Evolutionary conservation across 225 moss, liverwort and hornwort species (phyloP).

Genomic region (Neckera pumila): DNA sequence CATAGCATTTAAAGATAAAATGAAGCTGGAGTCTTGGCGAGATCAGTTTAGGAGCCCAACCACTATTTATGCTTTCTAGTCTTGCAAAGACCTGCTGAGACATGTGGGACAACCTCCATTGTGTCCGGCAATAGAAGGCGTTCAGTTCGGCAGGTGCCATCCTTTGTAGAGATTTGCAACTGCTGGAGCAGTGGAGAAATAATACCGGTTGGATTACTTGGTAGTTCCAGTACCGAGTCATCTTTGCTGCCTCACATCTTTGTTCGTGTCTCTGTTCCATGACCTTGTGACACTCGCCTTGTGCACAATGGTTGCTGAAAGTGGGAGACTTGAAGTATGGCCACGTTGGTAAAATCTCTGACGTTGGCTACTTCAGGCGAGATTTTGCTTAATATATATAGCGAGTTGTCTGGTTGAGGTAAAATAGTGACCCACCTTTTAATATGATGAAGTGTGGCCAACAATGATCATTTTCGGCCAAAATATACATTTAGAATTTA

Average conservation of each 20-base stretch:
- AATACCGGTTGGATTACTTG: conserved; percentile 1
- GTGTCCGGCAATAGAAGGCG: not conserved
- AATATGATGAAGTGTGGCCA: not conserved
- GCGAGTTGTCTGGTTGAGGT: too few species aligned
- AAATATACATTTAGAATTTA: not conserved
- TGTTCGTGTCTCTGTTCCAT: not conserved
- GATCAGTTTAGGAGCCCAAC: not conserved
- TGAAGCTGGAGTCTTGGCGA: not conserved
- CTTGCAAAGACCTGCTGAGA: conserved; percentile 1
- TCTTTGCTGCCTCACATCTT: not conserved
- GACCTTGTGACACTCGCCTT: not conserved
- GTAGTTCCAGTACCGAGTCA: not conserved
- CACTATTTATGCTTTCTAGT: not conserved
- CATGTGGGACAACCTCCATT: not conserved
- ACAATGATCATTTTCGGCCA: not conserved
- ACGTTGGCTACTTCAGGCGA: not conserved
- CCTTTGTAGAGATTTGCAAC: conserved; percentile 5
- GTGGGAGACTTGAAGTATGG: not conserved
- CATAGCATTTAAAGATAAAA: not conserved
- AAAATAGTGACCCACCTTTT: too few species aligned
- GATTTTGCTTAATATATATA: not conserved
- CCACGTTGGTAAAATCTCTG: not conserved
- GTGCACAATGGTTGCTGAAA: not conserved
- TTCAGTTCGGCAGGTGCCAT: not conserved
- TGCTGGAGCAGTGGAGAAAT: conserved; percentile 19